Evolutionary conservation across 2,329 filamentous ascomycete genomes (phyloP).

Genomic region (Huntiella moniliformis): DNA sequence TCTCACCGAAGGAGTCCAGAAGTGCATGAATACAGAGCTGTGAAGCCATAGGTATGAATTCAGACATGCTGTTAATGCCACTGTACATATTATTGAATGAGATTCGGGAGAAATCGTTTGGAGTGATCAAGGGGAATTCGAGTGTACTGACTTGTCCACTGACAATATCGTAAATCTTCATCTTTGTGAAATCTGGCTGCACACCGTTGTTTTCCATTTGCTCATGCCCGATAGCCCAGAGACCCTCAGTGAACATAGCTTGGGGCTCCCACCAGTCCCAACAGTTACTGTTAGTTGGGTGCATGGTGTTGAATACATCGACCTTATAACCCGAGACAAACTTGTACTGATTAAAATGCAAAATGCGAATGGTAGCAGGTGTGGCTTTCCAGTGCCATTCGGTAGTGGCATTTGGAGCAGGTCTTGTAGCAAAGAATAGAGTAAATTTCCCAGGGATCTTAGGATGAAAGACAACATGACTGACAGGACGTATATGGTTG

Average conservation of each 20-base stretch:
- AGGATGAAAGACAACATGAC: not conserved
- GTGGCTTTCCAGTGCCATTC: not conserved
- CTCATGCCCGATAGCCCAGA: not conserved
- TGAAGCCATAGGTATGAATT: slow-evolving; percentile 3
- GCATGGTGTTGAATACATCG: not conserved
- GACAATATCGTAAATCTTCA: not conserved
- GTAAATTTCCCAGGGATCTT: not conserved
- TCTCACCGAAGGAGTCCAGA: not conserved
- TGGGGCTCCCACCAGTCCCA: not conserved
- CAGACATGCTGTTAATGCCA: not conserved
- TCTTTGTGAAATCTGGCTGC: not conserved
- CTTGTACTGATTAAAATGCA: not conserved
- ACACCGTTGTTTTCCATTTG: no score
- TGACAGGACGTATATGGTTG: no score
- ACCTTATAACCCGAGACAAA: not conserved
- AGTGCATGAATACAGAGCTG: not conserved
- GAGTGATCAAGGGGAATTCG: not conserved
- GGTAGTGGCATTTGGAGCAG: no score
- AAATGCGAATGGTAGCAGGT: not conserved
- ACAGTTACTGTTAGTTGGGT: not conserved
- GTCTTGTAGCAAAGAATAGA: not conserved
- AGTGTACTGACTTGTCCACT: not conserved
- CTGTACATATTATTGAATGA: not conserved
- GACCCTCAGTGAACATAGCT: slow-evolving; percentile 1
- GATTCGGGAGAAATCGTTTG: no score